Evolutionary conservation across 805 yeast species (phyloP), one percentile per base, ranked within the genome.

Genomic region (Kuraishia borneana): DNA sequence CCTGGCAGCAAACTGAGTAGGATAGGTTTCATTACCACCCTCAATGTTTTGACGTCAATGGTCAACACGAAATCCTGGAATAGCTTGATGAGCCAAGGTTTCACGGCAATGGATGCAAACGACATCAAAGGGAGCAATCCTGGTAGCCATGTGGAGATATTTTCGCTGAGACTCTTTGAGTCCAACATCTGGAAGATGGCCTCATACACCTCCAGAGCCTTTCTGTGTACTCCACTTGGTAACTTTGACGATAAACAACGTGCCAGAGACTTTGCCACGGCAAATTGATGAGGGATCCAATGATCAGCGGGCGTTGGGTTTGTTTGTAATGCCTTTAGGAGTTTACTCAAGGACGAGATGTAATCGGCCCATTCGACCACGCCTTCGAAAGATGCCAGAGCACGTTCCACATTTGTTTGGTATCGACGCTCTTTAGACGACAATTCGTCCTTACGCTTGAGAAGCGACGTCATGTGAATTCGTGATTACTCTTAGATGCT

Each of bases 321-420:
- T 16, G 60, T 56, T 38, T 69, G 72, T 27, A 88, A 55, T 0
- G 94, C 77, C 51, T 85, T 83, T 38, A 76, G 75, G 5, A 94
- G 66, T 39, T 82, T 74, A 2, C 89, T 76, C 30, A 94, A 62
- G 51, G 84, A 88, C 17, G 96, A 80, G 37, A 92, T 92, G 53
- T 89, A 87, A 52, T 92, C 98, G 10, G 98, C 97, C 99, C 99
- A 92, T 60, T 92, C 98, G 21, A 76, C 82, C 2, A 87, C 80
- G 2, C 82, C 60, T 34, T 84, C 95, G 60, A 89, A 89, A 14
- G 73, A 64, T 5, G 70, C 66, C 17, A 92, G 61, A 0, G 92
- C 83, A 43, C 77, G 71, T 34, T 82, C 89, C 9, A 89, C 68
- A 37, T 68, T 75, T n/a, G 71, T 63, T 16, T 65, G 60, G 48